Evolutionary conservation across 169 alveolate species (phyloP).

Genomic region (Cryptosporidium andersoni): DNA sequence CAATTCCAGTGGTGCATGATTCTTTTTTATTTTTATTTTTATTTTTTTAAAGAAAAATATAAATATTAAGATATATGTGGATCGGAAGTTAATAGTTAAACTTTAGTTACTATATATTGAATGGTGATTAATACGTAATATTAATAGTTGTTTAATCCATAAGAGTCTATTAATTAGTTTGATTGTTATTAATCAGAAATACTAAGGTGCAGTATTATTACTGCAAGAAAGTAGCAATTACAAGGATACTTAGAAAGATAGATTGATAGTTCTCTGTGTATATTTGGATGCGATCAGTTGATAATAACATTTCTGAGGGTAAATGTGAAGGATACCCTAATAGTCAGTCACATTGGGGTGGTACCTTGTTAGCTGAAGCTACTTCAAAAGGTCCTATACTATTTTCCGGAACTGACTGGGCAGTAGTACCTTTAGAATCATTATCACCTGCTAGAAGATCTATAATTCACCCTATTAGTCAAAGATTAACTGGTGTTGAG

Average conservation of each 20-base stretch:
- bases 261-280: neutral
- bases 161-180: too few species aligned
- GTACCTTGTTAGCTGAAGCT: constrained; percentile 36
- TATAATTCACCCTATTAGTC: constrained; percentile 76
- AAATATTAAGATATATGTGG: too few species aligned
- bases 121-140: too few species aligned
- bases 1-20: too few species aligned
- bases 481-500: constrained; percentile 76
- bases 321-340: constrained; percentile 15
- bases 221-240: too few species aligned
- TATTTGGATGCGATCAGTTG: constrained; percentile 39
- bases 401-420: constrained; percentile 70
- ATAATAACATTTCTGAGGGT: constrained; percentile 11
- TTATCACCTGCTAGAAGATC: constrained; percentile 60
- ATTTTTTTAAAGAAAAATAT: too few species aligned
- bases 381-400: constrained; percentile 53
- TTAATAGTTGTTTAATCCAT: too few species aligned
- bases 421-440: constrained; percentile 60
- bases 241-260: neutral
- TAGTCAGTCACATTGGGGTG: constrained; percentile 42
- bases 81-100: too few species aligned
- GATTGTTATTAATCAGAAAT: too few species aligned
- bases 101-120: too few species aligned
- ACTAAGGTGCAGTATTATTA: too few species aligned
- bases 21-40: too few species aligned